Conservation (phyloP, 1,139 yeast genomes). For the Schizosaccharomyces versatilis region DNA sequence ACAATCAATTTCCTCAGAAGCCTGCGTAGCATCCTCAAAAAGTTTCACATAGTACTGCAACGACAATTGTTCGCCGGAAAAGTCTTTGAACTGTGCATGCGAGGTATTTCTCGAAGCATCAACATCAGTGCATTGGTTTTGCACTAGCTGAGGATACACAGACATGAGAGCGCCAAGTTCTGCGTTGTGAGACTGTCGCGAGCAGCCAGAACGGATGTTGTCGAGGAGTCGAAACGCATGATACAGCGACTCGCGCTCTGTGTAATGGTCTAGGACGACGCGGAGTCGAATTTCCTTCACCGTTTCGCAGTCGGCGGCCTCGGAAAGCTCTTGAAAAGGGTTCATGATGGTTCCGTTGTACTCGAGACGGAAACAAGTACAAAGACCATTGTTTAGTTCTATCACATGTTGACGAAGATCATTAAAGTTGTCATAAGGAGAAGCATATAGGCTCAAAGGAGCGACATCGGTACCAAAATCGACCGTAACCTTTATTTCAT, state of each 20-base stretch:
- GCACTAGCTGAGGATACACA: conserved; percentile 21
- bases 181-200: conserved; percentile 17
- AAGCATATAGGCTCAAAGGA: too few relatives aligned
- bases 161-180: conserved; percentile 22
- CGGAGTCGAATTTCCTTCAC: conserved; percentile 15
- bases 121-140: conserved; percentile 4
- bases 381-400: conserved; percentile 31
- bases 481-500: too few relatives aligned
- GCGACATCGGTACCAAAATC: too few relatives aligned
- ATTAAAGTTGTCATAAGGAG: conserved; percentile 17
- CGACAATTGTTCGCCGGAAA: neutral
- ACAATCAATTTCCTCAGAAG: conserved; percentile 11
- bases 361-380: conserved; percentile 36
- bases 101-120: too few relatives aligned
- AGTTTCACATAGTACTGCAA: conserved; percentile 12
- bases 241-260: conserved; percentile 25
- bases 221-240: conserved; percentile 30
- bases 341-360: conserved; percentile 22
- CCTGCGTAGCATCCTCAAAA: conserved; percentile 7
- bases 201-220: conserved; percentile 23
- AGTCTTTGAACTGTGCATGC: too few relatives aligned
- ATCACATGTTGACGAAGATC: conserved; percentile 40
- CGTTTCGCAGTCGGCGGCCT: conserved; percentile 13
- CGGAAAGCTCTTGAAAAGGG: conserved; percentile 16
- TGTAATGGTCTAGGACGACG: conserved; percentile 24